Conservation (phyloP, 1,284 basidiomycete genomes). For the Apiotrichum domesticum region DNA sequence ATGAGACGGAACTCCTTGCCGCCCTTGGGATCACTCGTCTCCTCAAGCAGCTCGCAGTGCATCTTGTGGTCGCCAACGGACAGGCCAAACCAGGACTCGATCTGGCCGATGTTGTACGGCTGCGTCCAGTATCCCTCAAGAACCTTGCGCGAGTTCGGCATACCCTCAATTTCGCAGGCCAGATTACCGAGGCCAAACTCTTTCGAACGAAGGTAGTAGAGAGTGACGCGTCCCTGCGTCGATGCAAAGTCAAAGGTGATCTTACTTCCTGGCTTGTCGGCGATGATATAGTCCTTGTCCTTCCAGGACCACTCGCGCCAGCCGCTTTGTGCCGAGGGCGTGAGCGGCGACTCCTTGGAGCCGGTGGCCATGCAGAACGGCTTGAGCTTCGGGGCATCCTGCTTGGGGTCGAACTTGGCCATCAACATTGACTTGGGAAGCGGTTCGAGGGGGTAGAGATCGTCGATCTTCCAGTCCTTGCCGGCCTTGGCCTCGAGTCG, state of each 20-base stretch:
- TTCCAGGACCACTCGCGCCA: slow-evolving; percentile 41
- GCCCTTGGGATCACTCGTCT: slow-evolving; percentile 8
- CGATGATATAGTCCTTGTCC: slow-evolving; percentile 29
- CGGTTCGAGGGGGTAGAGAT: slow-evolving; percentile 22
- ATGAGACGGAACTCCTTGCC: slow-evolving; percentile 14
- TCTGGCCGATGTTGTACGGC: slow-evolving; percentile 16
- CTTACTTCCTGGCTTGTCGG: slow-evolving; percentile 32
- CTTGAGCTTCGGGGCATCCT: slow-evolving; percentile 25
- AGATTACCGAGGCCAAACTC: slow-evolving; percentile 32
- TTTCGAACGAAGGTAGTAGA: slow-evolving; percentile 35
- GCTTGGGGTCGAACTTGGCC: slow-evolving; percentile 5
- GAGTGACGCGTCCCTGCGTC: slow-evolving; percentile 22
- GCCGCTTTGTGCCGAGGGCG: slow-evolving; percentile 25
- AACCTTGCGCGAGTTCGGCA: slow-evolving; percentile 9
- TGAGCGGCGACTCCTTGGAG: slow-evolving; percentile 23
- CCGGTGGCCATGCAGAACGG: slow-evolving; percentile 37
- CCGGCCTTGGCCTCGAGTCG: slow-evolving; percentile 13
- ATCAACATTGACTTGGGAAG: slow-evolving; percentile 10
- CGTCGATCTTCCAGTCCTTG: slow-evolving; percentile 13
- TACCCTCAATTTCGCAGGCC: slow-evolving; percentile 39
- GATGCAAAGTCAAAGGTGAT: slow-evolving; percentile 33
- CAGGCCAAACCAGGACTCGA: not conserved
- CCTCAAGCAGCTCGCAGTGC: slow-evolving; percentile 5
- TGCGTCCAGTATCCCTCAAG: slow-evolving; percentile 34
- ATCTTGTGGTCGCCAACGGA: not conserved